These are phyloP conservation scores for Populus simonii DNA, from an alignment of 345 rosid genomes.

Conservation along the genomic window DNA sequence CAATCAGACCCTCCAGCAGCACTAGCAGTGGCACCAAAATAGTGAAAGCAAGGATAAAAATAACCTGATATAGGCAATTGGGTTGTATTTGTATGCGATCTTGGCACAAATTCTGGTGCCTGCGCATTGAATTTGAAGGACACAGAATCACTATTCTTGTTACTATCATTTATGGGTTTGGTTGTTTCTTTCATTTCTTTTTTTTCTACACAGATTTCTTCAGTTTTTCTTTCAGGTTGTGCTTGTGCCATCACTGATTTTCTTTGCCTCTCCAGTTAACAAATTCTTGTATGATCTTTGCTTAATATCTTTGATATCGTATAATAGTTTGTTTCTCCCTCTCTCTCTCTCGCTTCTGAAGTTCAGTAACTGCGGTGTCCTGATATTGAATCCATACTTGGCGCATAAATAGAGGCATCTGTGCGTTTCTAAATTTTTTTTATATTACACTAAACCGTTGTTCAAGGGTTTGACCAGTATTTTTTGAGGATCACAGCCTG, in stretches of 20 bases:
- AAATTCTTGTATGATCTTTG: background rate
- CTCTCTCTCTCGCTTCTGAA: conserved; percentile 30
- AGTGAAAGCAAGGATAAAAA: conserved; percentile 65
- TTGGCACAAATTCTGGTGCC: conserved; percentile 87
- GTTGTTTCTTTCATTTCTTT: conserved; percentile 30
- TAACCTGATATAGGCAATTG: conserved; percentile 56
- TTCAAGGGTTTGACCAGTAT: conserved; percentile 40
- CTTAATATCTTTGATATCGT: background rate
- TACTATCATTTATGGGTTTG: background rate
- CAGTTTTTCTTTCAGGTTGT: conserved; percentile 33
- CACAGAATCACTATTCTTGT: background rate
- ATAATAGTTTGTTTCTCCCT: background rate
- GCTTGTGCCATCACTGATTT: conserved; percentile 53
- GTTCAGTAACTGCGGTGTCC: conserved; percentile 39
- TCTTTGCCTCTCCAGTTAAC: background rate
- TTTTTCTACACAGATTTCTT: conserved; percentile 23
- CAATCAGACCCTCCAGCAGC: conserved; percentile 63
- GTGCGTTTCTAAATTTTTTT: background rate
- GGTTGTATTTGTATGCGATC: conserved; percentile 37
- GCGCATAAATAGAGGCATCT: conserved; percentile 38
- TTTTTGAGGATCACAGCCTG: conserved; percentile 21
- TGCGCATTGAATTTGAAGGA: conserved; percentile 91
- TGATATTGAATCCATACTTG: conserved; percentile 52
- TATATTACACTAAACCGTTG: conserved; percentile 33
- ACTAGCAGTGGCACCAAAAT: conserved; percentile 48